Evolutionary conservation across 495 filamentous ascomycete genomes (phyloP), one percentile per base, ranked within the genome.

Genomic region (Glarea lozoyensis): DNA sequence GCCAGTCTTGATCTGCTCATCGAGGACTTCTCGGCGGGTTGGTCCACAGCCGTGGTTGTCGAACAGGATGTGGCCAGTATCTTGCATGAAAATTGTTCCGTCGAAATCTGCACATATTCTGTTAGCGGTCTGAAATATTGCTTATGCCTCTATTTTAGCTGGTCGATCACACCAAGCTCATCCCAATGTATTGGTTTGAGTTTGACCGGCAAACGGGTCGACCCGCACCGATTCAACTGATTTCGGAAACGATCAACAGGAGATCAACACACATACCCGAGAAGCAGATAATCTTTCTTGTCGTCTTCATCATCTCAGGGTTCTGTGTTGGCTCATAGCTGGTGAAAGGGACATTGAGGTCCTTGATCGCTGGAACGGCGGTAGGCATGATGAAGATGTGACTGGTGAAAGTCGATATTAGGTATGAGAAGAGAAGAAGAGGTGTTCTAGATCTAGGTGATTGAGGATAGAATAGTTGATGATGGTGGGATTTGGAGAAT

Each of bases 61-160:
- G 60, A 85, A 80, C 30, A 86, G 71, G 55, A 85, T 73, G 58
- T 85, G 82, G 34, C 82, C 82, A 11, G 79, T 85, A 46, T 85
- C 82, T 72, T 86, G 79, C 70, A 84, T 79, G 66, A 81, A 84
- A 52, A 86, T 86, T 25, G 82, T 85, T 48, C 82, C 82, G 54
- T 86, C 81, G 52, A 85, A 86, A 60, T 86, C 80, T 80, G 23
- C 19, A 1, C 4, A 29, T 34, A 4, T 7, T 11, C n/a, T 6
- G 43, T 51, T 46, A 43, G n/a, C n/a, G 37, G 22, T 27, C 4
- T 34, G 25, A 7, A 7, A 29, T 29, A n/a, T 7, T 29, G 25
- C 25, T 29, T 29, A n/a, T 29, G 25, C 7, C n/a, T 29, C 25
- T 29, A n/a, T n/a, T n/a, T n/a, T n/a, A n/a, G n/a, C n/a, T n/a